Conservation (phyloP, 2,329 filamentous ascomycete genomes). For the Fusarium pininemorale region DNA sequence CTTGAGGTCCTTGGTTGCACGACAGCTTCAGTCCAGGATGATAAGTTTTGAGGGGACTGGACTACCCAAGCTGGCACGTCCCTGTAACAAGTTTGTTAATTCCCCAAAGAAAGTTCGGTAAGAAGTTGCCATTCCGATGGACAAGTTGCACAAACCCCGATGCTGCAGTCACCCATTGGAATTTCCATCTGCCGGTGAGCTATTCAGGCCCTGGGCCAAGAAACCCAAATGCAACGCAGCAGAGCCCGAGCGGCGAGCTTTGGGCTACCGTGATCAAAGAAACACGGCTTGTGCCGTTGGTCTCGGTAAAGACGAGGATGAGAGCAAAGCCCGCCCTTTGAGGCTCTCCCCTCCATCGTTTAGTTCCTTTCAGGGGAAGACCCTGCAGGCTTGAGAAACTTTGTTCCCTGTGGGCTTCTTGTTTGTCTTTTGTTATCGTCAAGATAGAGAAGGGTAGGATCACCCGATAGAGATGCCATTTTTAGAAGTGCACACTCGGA, state of each 20-base stretch:
- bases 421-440: not conserved
- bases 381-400: conserved; percentile 29
- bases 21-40: conserved; percentile 16
- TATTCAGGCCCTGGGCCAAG: conserved; percentile 2
- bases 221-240: not conserved
- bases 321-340: conserved; percentile 1
- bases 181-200: not conserved
- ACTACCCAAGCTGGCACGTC: not conserved
- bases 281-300: not conserved
- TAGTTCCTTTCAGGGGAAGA: conserved; percentile 21
- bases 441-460: conserved; percentile 19
- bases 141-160: not conserved
- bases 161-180: not conserved
- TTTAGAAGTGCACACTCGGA: not conserved
- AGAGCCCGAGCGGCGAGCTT: conserved; percentile 23
- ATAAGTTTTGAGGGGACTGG: not conserved
- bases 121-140: not conserved
- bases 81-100: conserved; percentile 3
- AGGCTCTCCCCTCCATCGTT: conserved; percentile 33
- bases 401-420: conserved; percentile 1
- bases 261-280: conserved; percentile 26
- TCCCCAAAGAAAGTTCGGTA: not conserved
- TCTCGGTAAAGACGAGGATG: conserved; percentile 17
- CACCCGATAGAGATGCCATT: not conserved
- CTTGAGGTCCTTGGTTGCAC: conserved; percentile 33